Conservation (phyloP, 345 rosid species). For the Aquilaria sinensis region DNA sequence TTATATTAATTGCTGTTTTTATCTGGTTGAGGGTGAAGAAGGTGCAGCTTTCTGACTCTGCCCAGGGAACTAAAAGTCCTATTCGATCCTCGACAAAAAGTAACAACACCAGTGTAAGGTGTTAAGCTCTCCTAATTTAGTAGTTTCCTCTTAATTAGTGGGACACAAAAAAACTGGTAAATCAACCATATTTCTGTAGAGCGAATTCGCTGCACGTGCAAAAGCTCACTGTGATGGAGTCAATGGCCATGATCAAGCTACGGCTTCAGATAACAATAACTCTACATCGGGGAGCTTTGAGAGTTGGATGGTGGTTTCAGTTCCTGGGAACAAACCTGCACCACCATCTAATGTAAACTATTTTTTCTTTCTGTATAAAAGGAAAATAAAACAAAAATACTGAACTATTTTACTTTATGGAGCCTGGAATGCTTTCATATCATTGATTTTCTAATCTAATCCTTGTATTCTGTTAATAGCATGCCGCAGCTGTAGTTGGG, state of each 20-base stretch:
- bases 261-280: slow-evolving; percentile 33
- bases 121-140: slow-evolving; percentile 9
- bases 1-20: not conserved
- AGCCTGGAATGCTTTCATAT: no score
- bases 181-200: slow-evolving; percentile 27
- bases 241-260: slow-evolving; percentile 39
- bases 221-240: slow-evolving; percentile 41
- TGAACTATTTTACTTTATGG: no score
- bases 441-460: not conserved
- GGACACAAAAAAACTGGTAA: slow-evolving; percentile 5
- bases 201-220: slow-evolving; percentile 27
- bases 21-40: slow-evolving; percentile 64
- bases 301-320: slow-evolving; percentile 78
- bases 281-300: slow-evolving; percentile 44
- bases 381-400: no score
- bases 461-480: slow-evolving; percentile 37
- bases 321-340: slow-evolving; percentile 68
- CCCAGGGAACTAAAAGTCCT: slow-evolving; percentile 74
- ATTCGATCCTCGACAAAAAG: slow-evolving; percentile 48
- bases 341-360: slow-evolving; percentile 73
- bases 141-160: not conserved
- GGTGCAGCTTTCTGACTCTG: slow-evolving; percentile 89
- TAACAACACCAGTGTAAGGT: slow-evolving; percentile 46
- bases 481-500: slow-evolving; percentile 83
- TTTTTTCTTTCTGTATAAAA: not conserved